Evolutionary conservation across 2,329 filamentous ascomycete genomes (phyloP).

Genomic region (Sporothrix inflata): DNA sequence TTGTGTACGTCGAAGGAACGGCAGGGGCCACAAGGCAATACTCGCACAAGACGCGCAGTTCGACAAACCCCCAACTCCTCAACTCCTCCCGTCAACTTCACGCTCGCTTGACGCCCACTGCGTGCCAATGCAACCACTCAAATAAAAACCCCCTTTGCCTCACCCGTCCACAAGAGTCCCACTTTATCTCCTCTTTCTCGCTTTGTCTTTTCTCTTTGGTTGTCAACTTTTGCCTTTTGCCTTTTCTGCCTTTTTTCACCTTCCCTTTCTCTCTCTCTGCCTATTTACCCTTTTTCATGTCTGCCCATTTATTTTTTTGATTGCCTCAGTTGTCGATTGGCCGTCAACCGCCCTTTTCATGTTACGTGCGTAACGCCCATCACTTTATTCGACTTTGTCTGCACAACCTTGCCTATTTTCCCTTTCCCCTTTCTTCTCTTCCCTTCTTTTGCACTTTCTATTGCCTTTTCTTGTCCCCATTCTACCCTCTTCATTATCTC

Average conservation of each 20-base stretch:
- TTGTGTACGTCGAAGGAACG: not conserved
- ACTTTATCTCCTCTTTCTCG: slow-evolving; percentile 17
- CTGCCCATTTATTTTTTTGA: not conserved
- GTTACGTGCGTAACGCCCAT: slow-evolving; percentile 23
- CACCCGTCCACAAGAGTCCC: slow-evolving; percentile 19
- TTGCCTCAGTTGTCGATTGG: slow-evolving; percentile 18
- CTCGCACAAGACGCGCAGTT: not conserved
- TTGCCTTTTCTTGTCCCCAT: not conserved
- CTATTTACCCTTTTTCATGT: slow-evolving; percentile 1
- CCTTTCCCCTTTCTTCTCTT: not conserved
- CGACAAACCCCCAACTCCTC: not conserved
- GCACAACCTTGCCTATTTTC: not conserved
- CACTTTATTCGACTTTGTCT: not conserved
- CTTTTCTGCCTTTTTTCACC: slow-evolving; percentile 59
- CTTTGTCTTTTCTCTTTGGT: slow-evolving; percentile 17
- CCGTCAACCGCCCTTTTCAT: not conserved
- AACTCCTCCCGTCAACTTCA: not conserved
- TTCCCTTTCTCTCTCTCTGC: not conserved
- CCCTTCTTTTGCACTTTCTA: not conserved
- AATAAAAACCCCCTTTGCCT: not conserved
- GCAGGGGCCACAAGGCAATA: not conserved
- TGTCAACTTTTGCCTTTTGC: slow-evolving; percentile 36
- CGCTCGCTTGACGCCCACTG: slow-evolving; percentile 10
- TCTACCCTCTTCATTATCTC: not conserved
- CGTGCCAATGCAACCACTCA: slow-evolving; percentile 22